Percentiles rank a stretch among this genome's conserved stretches.
These are phyloP conservation scores for Raddia guianensis DNA, from an alignment of 176 grass and related monocot species.

Conservation along the genomic window DNA sequence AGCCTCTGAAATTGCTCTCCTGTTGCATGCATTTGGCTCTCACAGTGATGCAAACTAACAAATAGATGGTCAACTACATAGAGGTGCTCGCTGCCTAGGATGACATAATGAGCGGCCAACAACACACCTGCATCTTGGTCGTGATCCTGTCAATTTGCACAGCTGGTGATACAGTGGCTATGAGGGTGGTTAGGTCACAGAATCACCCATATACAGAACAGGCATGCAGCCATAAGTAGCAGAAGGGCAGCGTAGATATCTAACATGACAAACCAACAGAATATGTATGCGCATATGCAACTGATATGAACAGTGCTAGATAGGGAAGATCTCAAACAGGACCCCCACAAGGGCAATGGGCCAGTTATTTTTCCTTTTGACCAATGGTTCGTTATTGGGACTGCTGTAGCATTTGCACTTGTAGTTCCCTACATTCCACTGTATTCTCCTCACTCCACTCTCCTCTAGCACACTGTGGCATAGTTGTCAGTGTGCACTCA, in stretches of 20 bases:
- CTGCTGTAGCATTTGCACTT: slow-evolving; percentile 57
- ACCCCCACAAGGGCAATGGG: slow-evolving; percentile 35
- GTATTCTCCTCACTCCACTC: slow-evolving; percentile 43
- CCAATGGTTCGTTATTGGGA: slow-evolving; percentile 28
- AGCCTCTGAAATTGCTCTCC: slow-evolving; percentile 36
- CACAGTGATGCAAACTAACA: slow-evolving; percentile 26
- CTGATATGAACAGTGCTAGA: slow-evolving; percentile 37
- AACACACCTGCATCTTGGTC: slow-evolving; percentile 48
- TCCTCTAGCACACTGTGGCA: slow-evolving; percentile 41
- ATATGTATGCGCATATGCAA: slow-evolving; percentile 40
- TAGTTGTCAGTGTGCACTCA: slow-evolving; percentile 47
- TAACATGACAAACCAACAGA: slow-evolving; percentile 47
- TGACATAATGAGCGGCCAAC: slow-evolving; percentile 63
- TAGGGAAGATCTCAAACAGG: slow-evolving; percentile 63
- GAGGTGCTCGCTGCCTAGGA: slow-evolving; percentile 59
- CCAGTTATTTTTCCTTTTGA: slow-evolving; percentile 46
- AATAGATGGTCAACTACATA: slow-evolving; percentile 52
- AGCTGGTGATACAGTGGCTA: slow-evolving; percentile 39
- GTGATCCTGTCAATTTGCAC: slow-evolving; percentile 38
- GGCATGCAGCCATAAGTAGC: slow-evolving; percentile 30
- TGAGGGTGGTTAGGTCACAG: slow-evolving; percentile 45
- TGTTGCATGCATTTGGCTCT: slow-evolving; percentile 51
- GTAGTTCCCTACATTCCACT: slow-evolving; percentile 45
- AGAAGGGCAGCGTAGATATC: slow-evolving; percentile 25
- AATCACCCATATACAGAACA: slow-evolving; percentile 42